These are phyloP conservation scores for Gnomoniopsis sp. DNA, from an alignment of 2,329 filamentous ascomycete genomes.

Conservation along the genomic window DNA sequence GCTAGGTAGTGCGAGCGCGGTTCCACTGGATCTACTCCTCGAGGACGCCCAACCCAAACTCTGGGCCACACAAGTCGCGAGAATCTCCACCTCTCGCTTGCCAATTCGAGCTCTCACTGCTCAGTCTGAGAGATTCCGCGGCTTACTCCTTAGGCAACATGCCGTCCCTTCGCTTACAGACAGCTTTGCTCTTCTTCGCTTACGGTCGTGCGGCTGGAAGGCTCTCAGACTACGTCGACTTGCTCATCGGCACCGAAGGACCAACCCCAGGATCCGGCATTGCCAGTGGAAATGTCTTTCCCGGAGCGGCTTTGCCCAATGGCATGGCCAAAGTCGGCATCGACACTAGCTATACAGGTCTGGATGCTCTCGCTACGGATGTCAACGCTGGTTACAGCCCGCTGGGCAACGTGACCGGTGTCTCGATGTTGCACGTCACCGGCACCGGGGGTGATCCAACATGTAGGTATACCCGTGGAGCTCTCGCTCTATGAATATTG, in stretches of 20 bases:
- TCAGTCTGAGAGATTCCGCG: background rate
- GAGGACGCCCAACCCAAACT: background rate
- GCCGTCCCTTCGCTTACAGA: background rate
- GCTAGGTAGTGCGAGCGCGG: background rate
- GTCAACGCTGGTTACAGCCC: constrained; percentile 12
- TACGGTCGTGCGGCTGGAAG: background rate
- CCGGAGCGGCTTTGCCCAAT: constrained; percentile 1
- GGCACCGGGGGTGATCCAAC: constrained; percentile 10
- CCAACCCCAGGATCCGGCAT: background rate
- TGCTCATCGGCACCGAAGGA: constrained; percentile 7
- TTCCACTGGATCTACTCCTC: background rate
- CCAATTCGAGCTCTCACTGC: background rate
- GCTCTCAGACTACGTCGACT: constrained; percentile 8
- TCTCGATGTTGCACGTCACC: constrained; percentile 12
- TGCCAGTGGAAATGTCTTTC: constrained; percentile 7
- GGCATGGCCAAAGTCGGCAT: constrained; percentile 13
- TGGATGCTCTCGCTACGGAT: constrained; percentile 1
- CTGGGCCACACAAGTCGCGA: background rate
- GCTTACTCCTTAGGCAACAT: background rate
- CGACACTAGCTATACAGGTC: constrained; percentile 6
- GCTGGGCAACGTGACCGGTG: constrained; percentile 9
- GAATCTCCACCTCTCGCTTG: background rate
- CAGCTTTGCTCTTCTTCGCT: background rate
- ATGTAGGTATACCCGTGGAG: background rate
- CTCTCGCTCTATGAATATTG: too few relatives aligned